Evolutionary conservation across 805 yeast species (phyloP).

Genomic region (Yamadazyma olivae): DNA sequence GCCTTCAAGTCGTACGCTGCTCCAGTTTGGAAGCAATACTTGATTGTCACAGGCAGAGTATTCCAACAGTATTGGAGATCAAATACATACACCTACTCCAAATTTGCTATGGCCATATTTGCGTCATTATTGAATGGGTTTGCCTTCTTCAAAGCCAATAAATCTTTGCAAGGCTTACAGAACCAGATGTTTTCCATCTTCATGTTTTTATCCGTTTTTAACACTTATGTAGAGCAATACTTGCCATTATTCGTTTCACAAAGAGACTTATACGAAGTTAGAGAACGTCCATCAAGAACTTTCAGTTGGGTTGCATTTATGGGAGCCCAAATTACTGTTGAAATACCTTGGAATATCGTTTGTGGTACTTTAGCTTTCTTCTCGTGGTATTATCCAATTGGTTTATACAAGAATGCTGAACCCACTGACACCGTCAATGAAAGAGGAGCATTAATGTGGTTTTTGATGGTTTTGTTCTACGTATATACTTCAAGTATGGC

Average conservation of each 20-base stretch:
- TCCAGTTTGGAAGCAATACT: constrained; percentile 24
- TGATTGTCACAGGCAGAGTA: constrained; percentile 29
- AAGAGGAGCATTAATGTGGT: constrained; percentile 39
- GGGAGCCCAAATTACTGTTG: constrained; percentile 40
- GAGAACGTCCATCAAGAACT: constrained; percentile 44
- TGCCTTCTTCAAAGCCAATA: constrained; percentile 60
- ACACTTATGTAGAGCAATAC: constrained; percentile 39
- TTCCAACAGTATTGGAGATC: constrained; percentile 49
- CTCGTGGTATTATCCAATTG: constrained; percentile 62
- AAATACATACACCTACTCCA: constrained; percentile 59
- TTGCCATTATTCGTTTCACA: constrained; percentile 41
- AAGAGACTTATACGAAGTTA: constrained; percentile 45
- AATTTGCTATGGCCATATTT: constrained; percentile 50
- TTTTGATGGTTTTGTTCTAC: constrained; percentile 19
- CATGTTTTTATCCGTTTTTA: constrained; percentile 39
- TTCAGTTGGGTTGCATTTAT: constrained; percentile 44
- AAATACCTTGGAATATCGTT: constrained; percentile 44
- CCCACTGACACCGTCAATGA: constrained; percentile 48
- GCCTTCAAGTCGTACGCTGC: constrained; percentile 28
- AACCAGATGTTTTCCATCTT: constrained; percentile 59
- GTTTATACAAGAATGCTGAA: constrained; percentile 48
- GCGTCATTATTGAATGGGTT: constrained; percentile 71
- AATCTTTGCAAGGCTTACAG: constrained; percentile 59
- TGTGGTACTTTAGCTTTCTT: constrained; percentile 41
- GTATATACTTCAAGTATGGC: constrained; percentile 25